These are phyloP conservation scores for Ophiostoma ulmi DNA, from an alignment of 2,329 filamentous ascomycete species.

Conservation along the genomic window DNA sequence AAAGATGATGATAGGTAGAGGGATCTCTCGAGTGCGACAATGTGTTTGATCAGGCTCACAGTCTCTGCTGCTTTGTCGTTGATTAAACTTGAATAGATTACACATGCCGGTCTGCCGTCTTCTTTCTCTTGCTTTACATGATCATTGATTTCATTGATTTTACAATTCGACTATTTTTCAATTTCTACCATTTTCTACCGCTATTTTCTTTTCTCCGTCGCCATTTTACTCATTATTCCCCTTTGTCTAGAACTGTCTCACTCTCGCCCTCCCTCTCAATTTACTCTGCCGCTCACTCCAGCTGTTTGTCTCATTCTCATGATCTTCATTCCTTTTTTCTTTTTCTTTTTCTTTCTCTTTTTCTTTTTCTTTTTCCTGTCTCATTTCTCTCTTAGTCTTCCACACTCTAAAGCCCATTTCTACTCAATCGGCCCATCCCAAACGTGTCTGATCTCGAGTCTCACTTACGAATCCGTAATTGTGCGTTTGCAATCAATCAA, in stretches of 20 bases:
- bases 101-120: too few species aligned
- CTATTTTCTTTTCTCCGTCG: too few species aligned
- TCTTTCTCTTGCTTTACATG: too few species aligned
- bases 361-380: neutral
- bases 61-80: too few species aligned
- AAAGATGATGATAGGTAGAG: too few species aligned
- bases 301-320: neutral
- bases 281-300: neutral
- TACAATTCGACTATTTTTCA: too few species aligned
- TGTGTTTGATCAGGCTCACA: too few species aligned
- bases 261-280: neutral
- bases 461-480: conserved; percentile 3
- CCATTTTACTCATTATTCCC: neutral
- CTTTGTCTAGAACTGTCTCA: neutral
- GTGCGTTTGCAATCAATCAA: neutral
- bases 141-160: too few species aligned
- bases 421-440: neutral
- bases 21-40: neutral
- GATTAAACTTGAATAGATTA: too few species aligned
- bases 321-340: neutral
- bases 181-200: too few species aligned
- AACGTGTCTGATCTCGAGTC: neutral
- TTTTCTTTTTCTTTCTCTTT: neutral
- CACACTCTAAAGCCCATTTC: too few species aligned
- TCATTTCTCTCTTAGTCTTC: neutral